A percentile compares a stretch with the other conserved stretches of the same genome.
These are phyloP conservation scores for Leptographium flavum DNA, from an alignment of 2,329 filamentous ascomycete species.

Conservation along the genomic window DNA sequence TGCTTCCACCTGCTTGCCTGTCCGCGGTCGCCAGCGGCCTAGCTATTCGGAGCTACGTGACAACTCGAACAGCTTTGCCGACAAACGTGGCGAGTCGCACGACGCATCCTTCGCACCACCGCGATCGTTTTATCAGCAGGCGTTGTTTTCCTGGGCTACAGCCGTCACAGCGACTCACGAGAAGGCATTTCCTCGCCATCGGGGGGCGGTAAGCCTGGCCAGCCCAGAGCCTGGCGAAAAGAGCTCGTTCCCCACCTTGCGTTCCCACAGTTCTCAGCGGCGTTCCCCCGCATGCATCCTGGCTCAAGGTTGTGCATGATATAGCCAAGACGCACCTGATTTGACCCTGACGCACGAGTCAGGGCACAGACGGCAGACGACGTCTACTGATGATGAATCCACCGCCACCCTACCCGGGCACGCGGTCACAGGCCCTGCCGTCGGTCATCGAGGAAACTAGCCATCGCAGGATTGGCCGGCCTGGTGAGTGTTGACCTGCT, in stretches of 20 bases:
- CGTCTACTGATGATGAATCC: constrained; percentile 8
- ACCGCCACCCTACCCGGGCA: constrained; percentile 4
- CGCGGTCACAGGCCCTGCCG: constrained; percentile 7
- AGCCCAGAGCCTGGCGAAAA: not conserved
- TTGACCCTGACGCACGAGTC: not conserved
- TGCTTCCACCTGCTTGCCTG: no score
- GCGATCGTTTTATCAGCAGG: no score
- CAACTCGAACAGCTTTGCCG: no score
- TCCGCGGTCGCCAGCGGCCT: no score
- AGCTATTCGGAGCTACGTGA: no score
- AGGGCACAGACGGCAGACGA: not conserved
- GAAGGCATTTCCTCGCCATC: not conserved
- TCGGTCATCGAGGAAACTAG: constrained; percentile 3
- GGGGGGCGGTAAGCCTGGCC: not conserved
- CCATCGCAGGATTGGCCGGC: constrained; percentile 3
- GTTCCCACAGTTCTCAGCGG: not conserved
- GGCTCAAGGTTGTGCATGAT: not conserved
- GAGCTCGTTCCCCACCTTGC: not conserved
- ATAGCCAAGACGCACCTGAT: constrained; percentile 5
- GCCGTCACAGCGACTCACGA: no score
- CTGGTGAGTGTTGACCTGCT: constrained; percentile 2
- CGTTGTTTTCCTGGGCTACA: no score
- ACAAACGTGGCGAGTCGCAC: not conserved
- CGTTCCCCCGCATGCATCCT: not conserved
- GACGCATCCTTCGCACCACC: not conserved